Conservation (phyloP, 2,329 filamentous ascomycete species). For the Elsinoe batatas region DNA sequence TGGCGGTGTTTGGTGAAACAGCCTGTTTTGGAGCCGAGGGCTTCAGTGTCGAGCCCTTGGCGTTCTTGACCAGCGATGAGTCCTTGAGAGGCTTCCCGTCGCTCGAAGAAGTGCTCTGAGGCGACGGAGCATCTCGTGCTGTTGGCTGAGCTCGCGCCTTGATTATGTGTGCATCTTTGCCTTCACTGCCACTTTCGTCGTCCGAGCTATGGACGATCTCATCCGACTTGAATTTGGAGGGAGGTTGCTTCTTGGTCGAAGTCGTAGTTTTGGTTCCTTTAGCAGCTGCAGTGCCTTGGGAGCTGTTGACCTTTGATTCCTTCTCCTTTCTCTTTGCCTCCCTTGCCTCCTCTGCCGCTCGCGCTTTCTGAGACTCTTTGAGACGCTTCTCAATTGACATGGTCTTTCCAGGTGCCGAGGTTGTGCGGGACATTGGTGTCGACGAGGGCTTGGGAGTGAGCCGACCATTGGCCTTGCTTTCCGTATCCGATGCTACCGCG, state of each 20-base stretch:
- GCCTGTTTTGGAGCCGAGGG: conserved; percentile 16
- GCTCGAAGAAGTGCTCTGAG: conserved; percentile 1
- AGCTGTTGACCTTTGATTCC: conserved; percentile 27
- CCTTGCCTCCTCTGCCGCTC: conserved; percentile 32
- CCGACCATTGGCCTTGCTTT: background rate
- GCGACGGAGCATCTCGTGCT: background rate
- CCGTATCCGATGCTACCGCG: conserved; percentile 16
- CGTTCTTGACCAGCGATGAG: background rate
- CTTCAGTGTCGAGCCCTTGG: background rate
- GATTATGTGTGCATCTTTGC: conserved; percentile 11
- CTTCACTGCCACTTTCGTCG: conserved; percentile 27
- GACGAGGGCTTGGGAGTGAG: conserved; percentile 22
- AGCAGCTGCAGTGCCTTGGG: conserved; percentile 21
- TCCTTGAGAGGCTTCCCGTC: conserved; percentile 9
- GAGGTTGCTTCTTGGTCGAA: conserved; percentile 23
- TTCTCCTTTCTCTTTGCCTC: conserved; percentile 37
- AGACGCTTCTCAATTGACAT: conserved; percentile 33
- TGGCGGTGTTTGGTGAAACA: conserved; percentile 15
- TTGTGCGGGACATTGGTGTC: conserved; percentile 20
- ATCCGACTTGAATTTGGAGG: conserved; percentile 41
- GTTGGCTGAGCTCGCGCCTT: background rate
- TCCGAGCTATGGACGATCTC: conserved; percentile 45
- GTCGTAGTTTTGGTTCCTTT: conserved; percentile 25
- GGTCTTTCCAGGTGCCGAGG: conserved; percentile 18
- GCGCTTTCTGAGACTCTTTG: conserved; percentile 38